phyloP scores from a whole-genome alignment of 2,329 filamentous ascomycete genomes.

The Fusarium avenaceum region DNA sequence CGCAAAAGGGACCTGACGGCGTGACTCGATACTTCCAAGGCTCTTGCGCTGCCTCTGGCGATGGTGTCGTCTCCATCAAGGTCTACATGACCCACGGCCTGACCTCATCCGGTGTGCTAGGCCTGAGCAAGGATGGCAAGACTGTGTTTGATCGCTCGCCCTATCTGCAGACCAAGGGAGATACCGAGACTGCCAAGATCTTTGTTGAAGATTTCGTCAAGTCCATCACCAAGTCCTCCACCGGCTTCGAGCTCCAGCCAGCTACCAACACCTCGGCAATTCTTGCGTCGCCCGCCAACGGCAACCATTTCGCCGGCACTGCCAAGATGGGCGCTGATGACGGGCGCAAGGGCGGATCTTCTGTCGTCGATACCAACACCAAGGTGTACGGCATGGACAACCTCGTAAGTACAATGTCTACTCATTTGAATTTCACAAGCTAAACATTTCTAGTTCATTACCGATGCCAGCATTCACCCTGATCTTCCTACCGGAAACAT shows the following conservation, averaged over 20 bases:
- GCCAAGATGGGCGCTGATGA: conserved; percentile 72
- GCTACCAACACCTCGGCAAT: conserved; percentile 49
- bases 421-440: rapidly evolving
- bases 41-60: conserved; percentile 73
- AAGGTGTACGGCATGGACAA: conserved; percentile 77
- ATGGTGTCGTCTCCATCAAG: conserved; percentile 65
- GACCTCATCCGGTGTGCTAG: conserved; percentile 71
- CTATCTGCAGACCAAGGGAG: conserved; percentile 70
- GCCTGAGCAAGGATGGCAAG: conserved; percentile 68
- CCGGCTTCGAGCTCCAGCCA: conserved; percentile 24
- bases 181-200: conserved; percentile 73
- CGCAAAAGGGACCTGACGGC: conserved; percentile 69
- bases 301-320: conserved; percentile 67
- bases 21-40: conserved; percentile 74
- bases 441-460: conserved; percentile 61
- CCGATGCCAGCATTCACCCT: conserved; percentile 76
- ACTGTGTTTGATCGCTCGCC: conserved; percentile 71
- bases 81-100: conserved; percentile 74
- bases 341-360: conserved; percentile 64
- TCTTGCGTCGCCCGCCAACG: conserved; percentile 52
- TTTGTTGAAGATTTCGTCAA: conserved; percentile 72
- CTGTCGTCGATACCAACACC: conserved; percentile 73
- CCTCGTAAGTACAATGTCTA: conserved; percentile 51
- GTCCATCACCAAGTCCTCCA: conserved; percentile 58
- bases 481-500: conserved; percentile 77